Base-by-base conservation (phyloP, 1,284 basidiomycete species). In the Tilletiaria anomala region DNA sequence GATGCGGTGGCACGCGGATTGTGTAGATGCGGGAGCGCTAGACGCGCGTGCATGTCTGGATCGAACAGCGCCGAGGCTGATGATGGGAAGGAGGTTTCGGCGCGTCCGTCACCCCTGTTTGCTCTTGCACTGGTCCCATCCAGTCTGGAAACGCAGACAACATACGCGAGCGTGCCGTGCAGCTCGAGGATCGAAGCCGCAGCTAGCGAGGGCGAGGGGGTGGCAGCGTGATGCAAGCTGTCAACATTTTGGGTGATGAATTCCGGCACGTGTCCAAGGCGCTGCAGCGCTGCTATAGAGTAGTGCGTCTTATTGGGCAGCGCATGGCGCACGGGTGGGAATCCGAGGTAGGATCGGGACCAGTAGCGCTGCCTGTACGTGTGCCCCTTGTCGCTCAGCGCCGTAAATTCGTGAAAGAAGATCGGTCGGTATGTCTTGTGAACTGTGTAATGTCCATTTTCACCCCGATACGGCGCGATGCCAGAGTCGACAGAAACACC, bases 171-270 rank as follows among this genome's bases (percentile, higher is more conserved):
- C 38, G 51, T 51, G 14, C 61, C 65, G 35, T 68, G 65, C 21
- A 68, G 48, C 39, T 68, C 65, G 14, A 64, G 39, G n/a, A 65
- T 66, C 1, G 52, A 47, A 15, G 45, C 39, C 0, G 51, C 51
- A 12, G 56, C 54, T 0, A 56, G 39, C 5, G 51, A 51, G 3
- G 54, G 40, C 5, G 47, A 51, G 0, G 50, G 51, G 24, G 56
- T 52, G 1, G 65, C 63, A 5, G 51, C 47, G 38, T 65, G 61
- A 41, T 67, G 64, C 16, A 68, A 43, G 14, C 48, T 51, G 43
- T 68, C 65, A 23, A 68, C 65, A 38, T 67, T 68, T 33, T 60
- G 53, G 2, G 65, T 67, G 39, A 67, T 66, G 32, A 51, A 48
- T 14, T 59, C 50, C 12, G 51, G 47, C 3, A 65, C 44, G 39